These are phyloP conservation scores for Monosporozyma siamensis DNA, from an alignment of 805 yeast genomes.

Conservation along the genomic window DNA sequence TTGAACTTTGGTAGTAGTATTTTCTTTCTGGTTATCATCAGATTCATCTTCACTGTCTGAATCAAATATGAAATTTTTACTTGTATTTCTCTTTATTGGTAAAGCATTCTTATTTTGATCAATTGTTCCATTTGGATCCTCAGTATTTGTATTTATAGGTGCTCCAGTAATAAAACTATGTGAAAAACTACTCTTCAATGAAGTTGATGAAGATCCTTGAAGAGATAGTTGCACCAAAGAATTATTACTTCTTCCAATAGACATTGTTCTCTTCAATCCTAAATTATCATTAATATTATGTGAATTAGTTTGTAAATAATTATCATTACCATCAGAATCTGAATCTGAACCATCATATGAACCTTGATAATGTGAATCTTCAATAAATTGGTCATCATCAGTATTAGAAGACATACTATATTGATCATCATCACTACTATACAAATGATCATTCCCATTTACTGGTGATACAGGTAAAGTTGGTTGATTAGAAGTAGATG, in stretches of 20 bases:
- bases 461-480: background rate
- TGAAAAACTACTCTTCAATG: slow-evolving; percentile 6
- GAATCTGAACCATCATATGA: slow-evolving; percentile 21
- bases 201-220: slow-evolving; percentile 7
- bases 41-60: slow-evolving; percentile 26
- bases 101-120: slow-evolving; percentile 5
- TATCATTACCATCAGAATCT: slow-evolving; percentile 6
- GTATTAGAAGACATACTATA: slow-evolving; percentile 12
- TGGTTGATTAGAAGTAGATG: slow-evolving; percentile 2
- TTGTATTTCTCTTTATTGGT: slow-evolving; percentile 9
- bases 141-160: slow-evolving; percentile 14
- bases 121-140: slow-evolving; percentile 2
- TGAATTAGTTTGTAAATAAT: background rate
- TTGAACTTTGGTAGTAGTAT: background rate
- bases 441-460: background rate
- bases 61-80: slow-evolving; percentile 22
- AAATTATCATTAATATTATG: slow-evolving; percentile 8
- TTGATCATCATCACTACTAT: slow-evolving; percentile 8
- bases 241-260: slow-evolving; percentile 22
- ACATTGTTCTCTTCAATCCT: slow-evolving; percentile 19
- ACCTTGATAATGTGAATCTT: slow-evolving; percentile 19
- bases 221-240: slow-evolving; percentile 20
- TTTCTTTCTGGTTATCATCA: slow-evolving; percentile 7
- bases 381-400: slow-evolving; percentile 15
- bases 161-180: slow-evolving; percentile 28